phyloP scores from a whole-genome alignment of 768 basidiomycete species.

The Symmetrospora coprosmae region DNA sequence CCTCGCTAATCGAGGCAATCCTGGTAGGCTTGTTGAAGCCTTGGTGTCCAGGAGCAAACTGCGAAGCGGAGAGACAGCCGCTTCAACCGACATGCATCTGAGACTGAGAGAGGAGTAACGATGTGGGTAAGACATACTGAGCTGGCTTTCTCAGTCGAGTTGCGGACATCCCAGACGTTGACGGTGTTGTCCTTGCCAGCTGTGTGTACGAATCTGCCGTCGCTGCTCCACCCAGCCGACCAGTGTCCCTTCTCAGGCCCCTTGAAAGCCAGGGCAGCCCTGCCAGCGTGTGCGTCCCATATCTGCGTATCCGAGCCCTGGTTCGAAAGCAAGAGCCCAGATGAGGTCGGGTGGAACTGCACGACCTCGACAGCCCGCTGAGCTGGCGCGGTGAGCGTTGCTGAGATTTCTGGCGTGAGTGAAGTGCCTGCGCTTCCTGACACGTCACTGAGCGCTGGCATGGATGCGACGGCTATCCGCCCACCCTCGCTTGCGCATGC shows the following conservation, averaged over 20 bases:
- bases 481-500: constrained; percentile 8
- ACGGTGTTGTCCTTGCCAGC: constrained; percentile 16
- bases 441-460: not conserved
- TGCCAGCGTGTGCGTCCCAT: not conserved
- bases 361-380: constrained; percentile 16
- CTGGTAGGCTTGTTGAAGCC: constrained; percentile 13
- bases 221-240: constrained; percentile 13
- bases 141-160: not conserved
- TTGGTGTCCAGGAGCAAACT: constrained; percentile 8
- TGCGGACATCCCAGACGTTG: constrained; percentile 9
- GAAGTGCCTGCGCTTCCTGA: too few species aligned
- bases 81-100: too few species aligned
- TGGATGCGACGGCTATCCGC: constrained; percentile 4
- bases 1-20: constrained; percentile 4
- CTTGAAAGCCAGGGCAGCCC: not conserved
- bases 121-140: not conserved
- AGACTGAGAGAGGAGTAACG: not conserved
- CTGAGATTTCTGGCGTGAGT: too few species aligned
- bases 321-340: not conserved
- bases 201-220: constrained; percentile 7
- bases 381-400: not conserved
- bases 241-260: constrained; percentile 10
- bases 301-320: not conserved
- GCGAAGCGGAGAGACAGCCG: not conserved
- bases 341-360: constrained; percentile 10